A percentile compares a stretch with the other conserved stretches of the same genome.
Conservation (phyloP, 768 basidiomycete species). For the Suillus placidus region DNA sequence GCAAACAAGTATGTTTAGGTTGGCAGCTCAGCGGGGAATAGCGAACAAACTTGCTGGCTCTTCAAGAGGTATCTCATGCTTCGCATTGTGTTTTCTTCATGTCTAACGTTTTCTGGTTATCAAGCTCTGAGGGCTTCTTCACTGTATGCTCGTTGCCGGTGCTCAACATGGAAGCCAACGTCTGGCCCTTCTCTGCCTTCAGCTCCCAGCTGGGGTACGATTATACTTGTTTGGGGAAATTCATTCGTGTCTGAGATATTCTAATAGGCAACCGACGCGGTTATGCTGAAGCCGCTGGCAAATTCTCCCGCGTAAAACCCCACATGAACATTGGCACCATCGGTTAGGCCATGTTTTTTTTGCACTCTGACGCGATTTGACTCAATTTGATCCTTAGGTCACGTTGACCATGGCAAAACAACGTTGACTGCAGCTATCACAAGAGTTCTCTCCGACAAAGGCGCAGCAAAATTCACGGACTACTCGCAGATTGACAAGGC, state of each 20-base stretch:
- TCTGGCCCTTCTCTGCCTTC: constrained; percentile 11
- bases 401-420: constrained; percentile 98
- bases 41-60: constrained; percentile 18
- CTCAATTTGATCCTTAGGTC: constrained; percentile 51
- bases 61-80: constrained; percentile 14
- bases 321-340: constrained; percentile 98
- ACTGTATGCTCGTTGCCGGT: constrained; percentile 19
- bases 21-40: constrained; percentile 28
- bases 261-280: constrained; percentile 43
- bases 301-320: constrained; percentile 76
- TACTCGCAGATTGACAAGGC: constrained; percentile 99
- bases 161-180: constrained; percentile 16
- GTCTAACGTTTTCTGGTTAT: constrained; percentile 2
- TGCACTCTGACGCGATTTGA: constrained; percentile 20
- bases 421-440: constrained; percentile 96
- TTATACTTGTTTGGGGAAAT: constrained; percentile 31
- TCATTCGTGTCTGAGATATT: neutral
- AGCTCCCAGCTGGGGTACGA: constrained; percentile 16
- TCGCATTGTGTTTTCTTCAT: neutral
- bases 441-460: constrained; percentile 79
- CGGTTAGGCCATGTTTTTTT: constrained; percentile 44
- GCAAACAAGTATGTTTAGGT: constrained; percentile 32
- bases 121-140: constrained; percentile 14
- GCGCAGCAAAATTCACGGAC: constrained; percentile 86
- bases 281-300: constrained; percentile 67